phyloP scores from a whole-genome alignment of 176 grass and related monocot species.

The Poa pratensis region DNA sequence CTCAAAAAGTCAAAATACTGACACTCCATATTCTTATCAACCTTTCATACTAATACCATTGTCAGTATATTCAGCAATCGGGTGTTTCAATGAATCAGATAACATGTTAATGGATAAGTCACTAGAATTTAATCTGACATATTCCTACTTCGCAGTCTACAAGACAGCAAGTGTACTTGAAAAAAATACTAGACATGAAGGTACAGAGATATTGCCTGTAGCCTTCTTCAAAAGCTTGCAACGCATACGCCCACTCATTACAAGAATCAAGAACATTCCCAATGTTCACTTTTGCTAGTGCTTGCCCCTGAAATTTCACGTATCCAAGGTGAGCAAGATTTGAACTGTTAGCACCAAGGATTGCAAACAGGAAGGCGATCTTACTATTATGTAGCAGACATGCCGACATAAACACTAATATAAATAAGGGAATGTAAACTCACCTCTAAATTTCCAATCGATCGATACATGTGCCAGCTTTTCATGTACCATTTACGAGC shows the following conservation, averaged over 20 bases:
- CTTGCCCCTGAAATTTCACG: slow-evolving; percentile 81
- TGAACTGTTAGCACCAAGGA: slow-evolving; percentile 24
- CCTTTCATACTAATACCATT: background rate
- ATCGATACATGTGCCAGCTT: slow-evolving; percentile 75
- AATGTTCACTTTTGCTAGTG: slow-evolving; percentile 91
- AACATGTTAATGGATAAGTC: background rate
- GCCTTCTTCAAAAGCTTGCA: slow-evolving; percentile 91
- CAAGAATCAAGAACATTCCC: slow-evolving; percentile 80
- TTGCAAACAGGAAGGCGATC: slow-evolving; percentile 22
- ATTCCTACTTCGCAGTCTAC: slow-evolving; percentile 18
- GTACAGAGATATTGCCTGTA: slow-evolving; percentile 67
- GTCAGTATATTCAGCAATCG: slow-evolving; percentile 1
- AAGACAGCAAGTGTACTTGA: background rate
- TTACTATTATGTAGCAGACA: slow-evolving; percentile 26
- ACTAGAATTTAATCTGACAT: slow-evolving; percentile 23
- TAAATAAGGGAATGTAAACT: slow-evolving; percentile 34
- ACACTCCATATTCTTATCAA: slow-evolving; percentile 16
- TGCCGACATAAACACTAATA: slow-evolving; percentile 25
- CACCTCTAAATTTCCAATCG: slow-evolving; percentile 83
- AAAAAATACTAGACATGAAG: slow-evolving; percentile 5
- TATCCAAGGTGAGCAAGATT: slow-evolving; percentile 32
- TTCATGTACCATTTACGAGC: slow-evolving; percentile 91
- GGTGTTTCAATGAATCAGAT: slow-evolving; percentile 21
- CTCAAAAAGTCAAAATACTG: slow-evolving; percentile 34
- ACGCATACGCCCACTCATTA: slow-evolving; percentile 71